Conservation (phyloP, 306 rosid species). For the Ormosia semicastrata region DNA sequence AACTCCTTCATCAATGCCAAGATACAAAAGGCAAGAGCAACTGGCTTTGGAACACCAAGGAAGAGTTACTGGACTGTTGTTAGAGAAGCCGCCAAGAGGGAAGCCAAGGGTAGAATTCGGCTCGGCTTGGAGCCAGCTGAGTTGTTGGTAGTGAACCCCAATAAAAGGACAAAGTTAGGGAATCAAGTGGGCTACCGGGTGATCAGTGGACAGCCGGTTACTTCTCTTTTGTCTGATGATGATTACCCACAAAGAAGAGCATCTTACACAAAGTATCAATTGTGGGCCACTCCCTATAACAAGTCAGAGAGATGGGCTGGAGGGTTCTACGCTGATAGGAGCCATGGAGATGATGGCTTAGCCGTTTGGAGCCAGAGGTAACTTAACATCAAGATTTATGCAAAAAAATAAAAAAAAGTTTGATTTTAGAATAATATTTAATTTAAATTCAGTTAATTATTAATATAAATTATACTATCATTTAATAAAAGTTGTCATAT, state of each 20-base stretch:
- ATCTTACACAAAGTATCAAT: constrained; percentile 65
- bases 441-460: too few relatives aligned
- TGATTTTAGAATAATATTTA: neutral
- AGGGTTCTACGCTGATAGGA: constrained; percentile 78
- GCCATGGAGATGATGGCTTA: constrained; percentile 83
- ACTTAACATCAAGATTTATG: neutral
- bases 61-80: constrained; percentile 79
- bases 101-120: constrained; percentile 57
- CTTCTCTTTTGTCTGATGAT: constrained; percentile 55
- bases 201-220: constrained; percentile 52
- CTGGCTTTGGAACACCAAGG: constrained; percentile 45
- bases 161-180: constrained; percentile 55
- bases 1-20: constrained; percentile 73
- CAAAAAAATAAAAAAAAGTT: neutral
- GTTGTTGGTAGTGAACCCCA: constrained; percentile 66
- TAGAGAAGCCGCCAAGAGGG: constrained; percentile 53
- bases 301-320: constrained; percentile 81
- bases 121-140: constrained; percentile 65
- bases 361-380: constrained; percentile 83
- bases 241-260: constrained; percentile 78
- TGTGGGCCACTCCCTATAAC: constrained; percentile 86
- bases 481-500: too few relatives aligned
- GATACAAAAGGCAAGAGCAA: constrained; percentile 30
- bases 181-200: constrained; percentile 79
- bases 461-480: too few relatives aligned